Conservation (phyloP, 176 grass and related monocot genomes). For the Melocanna baccifera region DNA sequence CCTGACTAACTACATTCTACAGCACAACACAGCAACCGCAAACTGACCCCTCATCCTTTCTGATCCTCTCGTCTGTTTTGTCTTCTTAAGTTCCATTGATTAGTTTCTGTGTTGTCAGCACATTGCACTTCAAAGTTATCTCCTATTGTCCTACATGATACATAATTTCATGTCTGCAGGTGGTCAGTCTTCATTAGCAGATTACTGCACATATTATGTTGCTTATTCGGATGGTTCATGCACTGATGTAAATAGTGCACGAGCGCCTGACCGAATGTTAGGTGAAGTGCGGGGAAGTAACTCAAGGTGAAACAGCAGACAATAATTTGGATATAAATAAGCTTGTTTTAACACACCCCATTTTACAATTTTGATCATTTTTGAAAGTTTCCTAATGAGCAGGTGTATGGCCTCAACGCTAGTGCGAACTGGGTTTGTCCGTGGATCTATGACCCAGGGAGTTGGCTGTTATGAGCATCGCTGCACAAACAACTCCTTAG, state of each 20-base stretch:
- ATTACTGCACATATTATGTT: slow-evolving; percentile 98
- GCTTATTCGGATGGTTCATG: slow-evolving; percentile 99
- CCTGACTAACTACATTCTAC: slow-evolving; percentile 13
- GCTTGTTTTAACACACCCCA: not conserved
- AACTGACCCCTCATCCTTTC: not conserved
- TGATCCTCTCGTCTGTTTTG: not conserved
- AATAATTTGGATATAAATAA: not conserved
- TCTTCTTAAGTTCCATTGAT: not conserved
- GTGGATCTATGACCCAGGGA: slow-evolving; percentile 97
- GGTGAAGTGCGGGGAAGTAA: slow-evolving; percentile 95
- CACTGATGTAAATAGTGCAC: slow-evolving; percentile 92
- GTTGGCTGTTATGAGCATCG: slow-evolving; percentile 99
- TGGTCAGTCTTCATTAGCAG: slow-evolving; percentile 97
- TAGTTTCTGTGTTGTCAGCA: slow-evolving; percentile 4
- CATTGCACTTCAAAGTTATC: not conserved
- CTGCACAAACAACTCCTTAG: slow-evolving; percentile 78
- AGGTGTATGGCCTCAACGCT: slow-evolving; percentile 98
- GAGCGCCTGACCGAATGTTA: slow-evolving; percentile 91
- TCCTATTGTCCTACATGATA: slow-evolving; percentile 17
- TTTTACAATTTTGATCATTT: slow-evolving; percentile 3
- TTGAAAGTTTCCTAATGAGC: slow-evolving; percentile 12
- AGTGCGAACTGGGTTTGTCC: slow-evolving; percentile 96
- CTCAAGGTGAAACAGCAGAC: slow-evolving; percentile 58
- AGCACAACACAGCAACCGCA: not conserved
- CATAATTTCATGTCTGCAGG: slow-evolving; percentile 44